Conservation (phyloP, 345 rosid genomes). For the Rhodomyrtus tomentosa region DNA sequence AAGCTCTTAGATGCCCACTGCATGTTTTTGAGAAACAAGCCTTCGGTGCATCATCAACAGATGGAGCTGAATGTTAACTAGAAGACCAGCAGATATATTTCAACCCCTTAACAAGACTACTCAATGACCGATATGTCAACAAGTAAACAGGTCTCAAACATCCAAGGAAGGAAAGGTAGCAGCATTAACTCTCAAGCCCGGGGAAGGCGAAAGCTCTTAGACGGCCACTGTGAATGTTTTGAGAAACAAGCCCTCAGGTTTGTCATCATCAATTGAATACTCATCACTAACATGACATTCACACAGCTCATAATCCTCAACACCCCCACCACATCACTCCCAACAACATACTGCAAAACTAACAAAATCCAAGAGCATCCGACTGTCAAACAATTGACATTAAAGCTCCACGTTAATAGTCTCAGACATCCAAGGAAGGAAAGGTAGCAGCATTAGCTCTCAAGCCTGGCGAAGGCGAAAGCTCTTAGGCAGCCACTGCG, state of each 20-base stretch:
- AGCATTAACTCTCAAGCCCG: slow-evolving; percentile 6
- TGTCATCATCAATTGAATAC: neutral
- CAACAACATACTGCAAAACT: neutral
- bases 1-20: slow-evolving; percentile 82
- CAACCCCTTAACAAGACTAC: neutral
- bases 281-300: neutral
- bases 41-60: slow-evolving; percentile 19
- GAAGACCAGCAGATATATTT: neutral
- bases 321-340: neutral
- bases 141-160: slow-evolving; percentile 13
- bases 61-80: neutral
- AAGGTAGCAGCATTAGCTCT: neutral
- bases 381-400: neutral
- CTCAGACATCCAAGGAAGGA: neutral
- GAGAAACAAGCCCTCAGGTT: neutral
- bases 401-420: no score
- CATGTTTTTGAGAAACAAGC: slow-evolving; percentile 42
- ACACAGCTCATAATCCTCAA: neutral
- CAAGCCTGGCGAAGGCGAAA: slow-evolving; percentile 51
- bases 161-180: slow-evolving; percentile 45
- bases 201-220: slow-evolving; percentile 73
- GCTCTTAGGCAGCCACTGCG: slow-evolving; percentile 84
- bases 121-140: neutral
- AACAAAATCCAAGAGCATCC: neutral
- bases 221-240: slow-evolving; percentile 62